Evolutionary conservation across 179 eudicot genomes (phyloP), one percentile per base, ranked within the genome.

Genomic region (Nepenthes alata): DNA sequence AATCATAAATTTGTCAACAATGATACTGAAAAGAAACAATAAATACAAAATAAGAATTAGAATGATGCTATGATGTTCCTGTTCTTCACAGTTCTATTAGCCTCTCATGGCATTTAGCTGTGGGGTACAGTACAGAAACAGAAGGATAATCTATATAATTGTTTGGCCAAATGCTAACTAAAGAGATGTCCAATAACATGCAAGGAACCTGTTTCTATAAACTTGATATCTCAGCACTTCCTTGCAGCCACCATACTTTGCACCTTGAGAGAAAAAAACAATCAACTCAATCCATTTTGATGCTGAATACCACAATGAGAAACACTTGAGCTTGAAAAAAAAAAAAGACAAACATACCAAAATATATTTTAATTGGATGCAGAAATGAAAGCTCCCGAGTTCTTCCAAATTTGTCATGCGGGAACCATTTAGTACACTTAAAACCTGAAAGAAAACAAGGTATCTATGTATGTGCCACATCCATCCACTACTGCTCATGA

Each of bases 301-400:
- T 38, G 39, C 36, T 38, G 11, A 34, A 63, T 38, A 53, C 36
- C 10, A 53, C 6, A 15, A 63, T 63, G 37, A 38, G 11, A 34
- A 38, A 44, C 16, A 54, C 59, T 41, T 15, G 37, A 25, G 53
- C 2, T 53, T 41, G 16, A 53, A 25, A 15, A 8, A 15, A 16
- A 16, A 16, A 2, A 5, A 47, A 62, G 6, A 35, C 13, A 48
- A 55, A 10, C 82, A 66, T 85, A 89, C 98, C 98, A 69, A 93
- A 77, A 73, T 89, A 93, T 16, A 89, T 35, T 74, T 93, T 93
- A 55, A 93, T 86, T 37, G 98, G 98, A 74, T 93, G 98, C 67
- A 78, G 87, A 67, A 93, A 89, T 13, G 80, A 81, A 48, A 77
- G 76, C 65, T 85, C 85, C 68, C 96, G 98, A 49, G 78, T 71